Base-by-base conservation (phyloP, 2,329 filamentous ascomycete genomes). In the Cyphellophora attinorum region DNA sequence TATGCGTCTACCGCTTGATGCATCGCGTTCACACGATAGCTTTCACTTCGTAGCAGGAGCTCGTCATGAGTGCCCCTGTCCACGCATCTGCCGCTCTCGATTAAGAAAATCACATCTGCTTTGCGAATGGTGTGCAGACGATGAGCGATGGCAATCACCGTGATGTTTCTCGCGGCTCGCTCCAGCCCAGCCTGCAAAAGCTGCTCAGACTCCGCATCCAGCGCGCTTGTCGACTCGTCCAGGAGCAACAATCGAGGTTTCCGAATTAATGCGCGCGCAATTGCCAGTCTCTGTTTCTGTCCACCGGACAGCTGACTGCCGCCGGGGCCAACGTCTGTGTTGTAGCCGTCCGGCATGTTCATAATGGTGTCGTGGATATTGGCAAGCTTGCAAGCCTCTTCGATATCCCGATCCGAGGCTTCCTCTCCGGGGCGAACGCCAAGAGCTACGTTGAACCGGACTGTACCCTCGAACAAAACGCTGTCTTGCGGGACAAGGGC, bases 401-500 rank as follows among this genome's bases (percentile, higher is more conserved):
- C 68, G 2, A 72, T 72, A 35, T 78, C 75, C 38, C 94, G 85
- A 0, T 75, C 59, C 1, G 88, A 71, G 14, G 77, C 67, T 5
- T 80, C 74, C 11, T 69, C 64, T 4, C 80, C 64, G 23, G 35
- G 34, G 12, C 33, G 18, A 23, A 77, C 75, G 18, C 85, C 85
- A 2, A 96, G 72, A 4, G 93, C 60, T 43, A 96, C 85, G 54
- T 96, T 96, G 27, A 96, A 88, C 43, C 71, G 73, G 49, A 96
- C 84, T 0, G 81, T 86, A 28, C 89, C 89, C 56, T 93, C 85
- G 60, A 94, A 96, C 0, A 96, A 64, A 0, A 86, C 93, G 0
- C 88, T 88, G 54, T 96, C 89, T 54, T 96, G 91, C 19, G 81
- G 85, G 11, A 96, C 91, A 8, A 96, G 77, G 0, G 88, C 81